Evolutionary conservation across 139 green algal genomes (phyloP), one percentile per base, ranked within the genome.

Genomic region (Trebouxia sp.): DNA sequence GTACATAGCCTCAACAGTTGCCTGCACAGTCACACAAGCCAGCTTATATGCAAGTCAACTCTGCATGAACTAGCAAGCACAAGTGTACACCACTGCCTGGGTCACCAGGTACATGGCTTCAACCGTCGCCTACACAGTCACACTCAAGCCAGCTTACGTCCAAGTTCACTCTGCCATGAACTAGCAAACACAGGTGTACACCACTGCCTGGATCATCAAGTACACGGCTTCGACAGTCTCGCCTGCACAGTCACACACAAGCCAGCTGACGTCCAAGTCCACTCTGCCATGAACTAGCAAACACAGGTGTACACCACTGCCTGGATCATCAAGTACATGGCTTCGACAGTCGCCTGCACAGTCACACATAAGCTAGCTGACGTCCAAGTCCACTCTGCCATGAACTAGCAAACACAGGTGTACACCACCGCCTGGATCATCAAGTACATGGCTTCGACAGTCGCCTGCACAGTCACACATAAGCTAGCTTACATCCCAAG

Each of bases 161-260:
- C n/a, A n/a, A n/a, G n/a, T n/a, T n/a, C n/a, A n/a, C n/a, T n/a
- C n/a, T n/a, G n/a, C 39, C 20, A 76, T 65, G 39, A 80, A 76
- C 80, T 93, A 94, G 37, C 85, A 50, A 45, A 87, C 78, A 41
- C 72, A 32, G 42, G 41, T 48, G 65, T 92, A 95, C 20, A 94
- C 14, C 39, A 76, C 20, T 10, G 80, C 55, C 70, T 84, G 80
- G 3, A 75, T 11, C 10, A 75, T 26, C 5, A 66, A 30, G 41
- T 80, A 84, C 28, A 80, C 30, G 28, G 55, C 28, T 62, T 84
- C 69, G 22, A 48, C 6, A 8, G 50, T 14, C 20, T 5, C 37
- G 20, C 17, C 66, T n/a, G 14, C 32, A 7, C 30, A 74, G 37
- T 17, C 20, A 58, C n/a, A n/a, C n/a, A n/a, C n/a, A n/a, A n/a